Evolutionary conservation across 345 rosid genomes (phyloP), one percentile per base, ranked within the genome.

Genomic region (Syzygium jambos): DNA sequence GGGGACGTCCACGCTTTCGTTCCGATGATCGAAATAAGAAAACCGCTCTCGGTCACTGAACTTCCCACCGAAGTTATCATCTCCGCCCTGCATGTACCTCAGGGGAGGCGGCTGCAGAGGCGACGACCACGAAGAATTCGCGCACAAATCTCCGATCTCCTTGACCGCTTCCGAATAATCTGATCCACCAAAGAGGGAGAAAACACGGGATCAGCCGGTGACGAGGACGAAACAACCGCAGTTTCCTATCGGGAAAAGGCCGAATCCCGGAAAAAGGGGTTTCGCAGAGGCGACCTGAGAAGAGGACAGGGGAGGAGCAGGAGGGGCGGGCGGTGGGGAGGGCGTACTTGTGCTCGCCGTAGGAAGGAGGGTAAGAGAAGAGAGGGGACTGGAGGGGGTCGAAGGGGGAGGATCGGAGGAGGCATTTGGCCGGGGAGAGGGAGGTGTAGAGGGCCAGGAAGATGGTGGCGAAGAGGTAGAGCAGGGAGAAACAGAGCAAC

Each of bases 331-430:
- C 92, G 23, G 99, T 93, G 57, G 96, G 92, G 90, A 95, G 89
- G 89, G 96, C 96, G 80, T 97, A 94, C 90, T 97, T 97, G 94
- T 96, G 98, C 78, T 93, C 92, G 87, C 98, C 98, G 55, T 97
- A 97, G 87, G 97, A 93, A 59, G 92, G 73, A 87, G 98, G 98
- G 87, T 94, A 97, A 7, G 95, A 89, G 93, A 96, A 97, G 85
- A 96, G 93, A 8, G 96, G 92, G 51, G 91, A 61, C 57, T 91
- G 95, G 43, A 96, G 87, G 11, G 98, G 99, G 86, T 95, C 95
- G 65, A 91, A 95, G 15, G 98, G 95, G 16, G 99, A 96, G 51
- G 94, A 92, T 61, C 94, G 90, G 92, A 94, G 92, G 90, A 96
- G 92, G 87, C 99, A 96, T 87, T 88, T 91, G 86, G 92, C 86